Percentiles rank a stretch among this genome's conserved stretches.
These are phyloP conservation scores for Dothideomycetidae sp. DNA, from an alignment of 2,329 filamentous ascomycete genomes.

Conservation along the genomic window DNA sequence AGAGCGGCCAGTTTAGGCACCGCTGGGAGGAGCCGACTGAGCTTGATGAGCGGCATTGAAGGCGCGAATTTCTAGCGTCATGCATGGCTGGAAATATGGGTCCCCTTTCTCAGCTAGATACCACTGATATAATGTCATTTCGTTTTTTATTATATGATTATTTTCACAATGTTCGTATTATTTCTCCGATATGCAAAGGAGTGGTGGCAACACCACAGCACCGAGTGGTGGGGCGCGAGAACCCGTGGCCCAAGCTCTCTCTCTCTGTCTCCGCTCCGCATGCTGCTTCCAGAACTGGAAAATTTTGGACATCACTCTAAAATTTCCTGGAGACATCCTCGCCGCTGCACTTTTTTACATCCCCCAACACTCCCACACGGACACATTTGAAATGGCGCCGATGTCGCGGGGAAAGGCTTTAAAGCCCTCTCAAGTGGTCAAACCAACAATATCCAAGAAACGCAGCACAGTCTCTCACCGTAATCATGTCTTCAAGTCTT, in stretches of 20 bases:
- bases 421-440: slow-evolving; percentile 25
- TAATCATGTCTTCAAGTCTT: slow-evolving; percentile 81
- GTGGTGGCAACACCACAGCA: no score
- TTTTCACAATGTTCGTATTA: no score
- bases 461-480: slow-evolving; percentile 60
- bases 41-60: slow-evolving; percentile 19
- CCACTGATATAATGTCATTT: no score
- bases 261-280: background rate
- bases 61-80: no score
- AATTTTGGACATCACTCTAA: slow-evolving; percentile 1
- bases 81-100: no score
- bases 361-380: slow-evolving; percentile 2
- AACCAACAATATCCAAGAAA: slow-evolving; percentile 44
- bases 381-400: slow-evolving; percentile 25
- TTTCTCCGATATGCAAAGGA: no score
- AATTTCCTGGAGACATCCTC: background rate
- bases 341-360: background rate
- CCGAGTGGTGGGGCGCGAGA: no score
- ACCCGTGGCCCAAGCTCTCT: slow-evolving; percentile 16
- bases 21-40: slow-evolving; percentile 14
- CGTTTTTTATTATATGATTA: no score
- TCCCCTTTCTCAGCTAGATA: no score
- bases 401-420: slow-evolving; percentile 26
- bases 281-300: background rate
- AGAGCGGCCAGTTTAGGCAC: slow-evolving; percentile 15